Evolutionary conservation across 1,284 basidiomycete species (phyloP), one percentile per base, ranked within the genome.

Genomic region (Puccinia brachypodii): DNA sequence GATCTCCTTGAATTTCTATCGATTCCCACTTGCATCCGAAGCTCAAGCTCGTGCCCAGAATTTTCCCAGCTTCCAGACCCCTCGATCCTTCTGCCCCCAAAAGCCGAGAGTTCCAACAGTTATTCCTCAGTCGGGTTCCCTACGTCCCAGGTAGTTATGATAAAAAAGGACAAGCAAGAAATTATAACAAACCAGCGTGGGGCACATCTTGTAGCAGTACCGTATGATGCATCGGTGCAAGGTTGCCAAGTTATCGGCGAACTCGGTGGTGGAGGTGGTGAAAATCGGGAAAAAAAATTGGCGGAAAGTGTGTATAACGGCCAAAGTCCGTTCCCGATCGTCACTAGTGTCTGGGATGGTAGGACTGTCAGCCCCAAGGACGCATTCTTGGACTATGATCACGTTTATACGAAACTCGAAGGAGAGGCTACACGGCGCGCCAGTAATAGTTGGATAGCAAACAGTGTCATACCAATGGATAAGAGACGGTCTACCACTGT

Each of bases 341-440:
- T 68, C 64, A 72, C 69, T 7, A 72, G 50, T 72, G 33, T 4
- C 44, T 47, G 69, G 53, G 73, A 58, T 44, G 47, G 56, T 16
- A 25, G 38, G 60, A 80, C 77, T 56, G 68, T 80, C 4, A 80
- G 77, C 50, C 77, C 77, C 3, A 58, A 80, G 31, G 77, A 80
- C 11, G 77, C 77, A 33, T 80, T 80, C 58, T 58, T 80, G 38
- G 68, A 80, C 36, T 80, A 58, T 80, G 77, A 80, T 62, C 50
- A 80, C 68, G 77, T 72, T 56, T 69, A 53, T 19, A 78, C 42
- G 16, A 78, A 56, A 80, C 42, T 80, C 6, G 77, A 71, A 38
- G 77, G 42, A 25, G 66, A 80, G 47, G 68, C 66, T 42, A 19
- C 42, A 42, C 68, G 77, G 4, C 66, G 77, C 42, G 64, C 31